Percentiles rank a stretch among this genome's conserved stretches.
phyloP scores from a whole-genome alignment of 73 alveolate species.

The Effrenium voratum region DNA sequence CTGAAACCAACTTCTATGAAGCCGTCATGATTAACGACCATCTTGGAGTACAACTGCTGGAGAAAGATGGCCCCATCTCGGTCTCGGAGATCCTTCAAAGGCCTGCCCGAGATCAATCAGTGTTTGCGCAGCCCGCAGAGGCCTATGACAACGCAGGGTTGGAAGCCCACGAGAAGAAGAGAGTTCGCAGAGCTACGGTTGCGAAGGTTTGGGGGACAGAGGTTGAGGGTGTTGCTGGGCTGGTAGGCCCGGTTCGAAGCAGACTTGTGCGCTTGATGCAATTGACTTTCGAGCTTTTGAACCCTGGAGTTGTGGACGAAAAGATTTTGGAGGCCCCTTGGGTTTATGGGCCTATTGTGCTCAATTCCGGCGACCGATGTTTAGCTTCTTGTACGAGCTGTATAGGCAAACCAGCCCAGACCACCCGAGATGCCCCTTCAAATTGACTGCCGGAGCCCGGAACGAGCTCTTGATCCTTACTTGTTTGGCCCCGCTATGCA shows the following conservation, averaged over 20 bases:
- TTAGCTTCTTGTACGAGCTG: not conserved
- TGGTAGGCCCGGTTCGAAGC: constrained; percentile 17
- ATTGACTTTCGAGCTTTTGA: not conserved
- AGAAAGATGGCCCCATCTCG: too few species aligned
- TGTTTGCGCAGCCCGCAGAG: not conserved
- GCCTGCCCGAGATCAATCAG: constrained; percentile 21
- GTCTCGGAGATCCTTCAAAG: not conserved
- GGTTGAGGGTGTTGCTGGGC: not conserved
- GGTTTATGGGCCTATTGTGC: constrained; percentile 42
- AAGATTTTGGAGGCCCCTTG: not conserved
- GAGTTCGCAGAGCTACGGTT: not conserved
- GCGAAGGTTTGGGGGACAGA: constrained; percentile 43
- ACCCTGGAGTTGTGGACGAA: not conserved
- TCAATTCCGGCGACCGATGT: constrained; percentile 31
- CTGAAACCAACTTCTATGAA: not conserved
- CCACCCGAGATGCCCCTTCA: not conserved
- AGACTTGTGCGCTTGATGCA: not conserved
- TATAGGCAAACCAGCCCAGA: not conserved
- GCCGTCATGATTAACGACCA: constrained; percentile 37
- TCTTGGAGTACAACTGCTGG: not conserved
- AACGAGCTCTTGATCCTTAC: not conserved
- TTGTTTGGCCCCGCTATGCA: constrained; percentile 1
- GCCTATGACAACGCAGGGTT: constrained; percentile 14
- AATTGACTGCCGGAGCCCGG: not conserved
- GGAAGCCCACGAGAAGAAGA: constrained; percentile 32